Evolutionary conservation across 352 stramenopile species (phyloP).

Genomic region (Pythium biforme): DNA sequence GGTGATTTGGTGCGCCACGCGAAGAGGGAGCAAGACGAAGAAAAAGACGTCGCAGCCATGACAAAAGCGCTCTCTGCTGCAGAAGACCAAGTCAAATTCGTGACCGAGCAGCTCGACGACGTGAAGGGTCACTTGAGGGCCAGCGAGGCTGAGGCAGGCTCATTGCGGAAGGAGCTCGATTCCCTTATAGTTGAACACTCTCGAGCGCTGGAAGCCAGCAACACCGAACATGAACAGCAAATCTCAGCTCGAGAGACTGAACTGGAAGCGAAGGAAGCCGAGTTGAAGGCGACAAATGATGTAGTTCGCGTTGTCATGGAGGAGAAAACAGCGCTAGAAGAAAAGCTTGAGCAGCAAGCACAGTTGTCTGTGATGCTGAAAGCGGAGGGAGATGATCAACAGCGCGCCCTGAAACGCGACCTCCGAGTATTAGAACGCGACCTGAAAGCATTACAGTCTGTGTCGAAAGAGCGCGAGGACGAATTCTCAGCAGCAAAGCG

Average conservation of each 20-base stretch:
- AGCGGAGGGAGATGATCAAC: constrained; percentile 52
- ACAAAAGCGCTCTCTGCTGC: constrained; percentile 22
- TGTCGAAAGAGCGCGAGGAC: constrained; percentile 54
- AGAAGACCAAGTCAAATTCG: constrained; percentile 22
- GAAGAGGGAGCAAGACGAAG: constrained; percentile 27
- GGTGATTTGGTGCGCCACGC: constrained; percentile 15
- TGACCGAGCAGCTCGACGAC: constrained; percentile 7
- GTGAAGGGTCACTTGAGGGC: background rate
- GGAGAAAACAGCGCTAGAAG: constrained; percentile 10
- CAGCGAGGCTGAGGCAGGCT: background rate
- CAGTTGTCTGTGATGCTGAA: constrained; percentile 22
- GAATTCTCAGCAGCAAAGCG: constrained; percentile 35
- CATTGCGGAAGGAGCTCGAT: background rate
- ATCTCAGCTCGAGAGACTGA: constrained; percentile 15
- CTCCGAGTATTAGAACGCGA: constrained; percentile 59
- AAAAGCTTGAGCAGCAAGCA: constrained; percentile 16
- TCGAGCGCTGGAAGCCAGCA: background rate
- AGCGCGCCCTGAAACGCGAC: constrained; percentile 53
- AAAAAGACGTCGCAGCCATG: constrained; percentile 13
- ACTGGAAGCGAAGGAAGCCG: background rate
- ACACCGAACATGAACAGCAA: background rate
- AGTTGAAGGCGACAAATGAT: constrained; percentile 1
- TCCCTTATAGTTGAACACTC: background rate
- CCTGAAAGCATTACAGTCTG: constrained; percentile 46
- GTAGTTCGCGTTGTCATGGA: background rate